Evolutionary conservation across 169 alveolate genomes (phyloP), one percentile per base, ranked within the genome.

Genomic region (Eimeria falciformis): DNA sequence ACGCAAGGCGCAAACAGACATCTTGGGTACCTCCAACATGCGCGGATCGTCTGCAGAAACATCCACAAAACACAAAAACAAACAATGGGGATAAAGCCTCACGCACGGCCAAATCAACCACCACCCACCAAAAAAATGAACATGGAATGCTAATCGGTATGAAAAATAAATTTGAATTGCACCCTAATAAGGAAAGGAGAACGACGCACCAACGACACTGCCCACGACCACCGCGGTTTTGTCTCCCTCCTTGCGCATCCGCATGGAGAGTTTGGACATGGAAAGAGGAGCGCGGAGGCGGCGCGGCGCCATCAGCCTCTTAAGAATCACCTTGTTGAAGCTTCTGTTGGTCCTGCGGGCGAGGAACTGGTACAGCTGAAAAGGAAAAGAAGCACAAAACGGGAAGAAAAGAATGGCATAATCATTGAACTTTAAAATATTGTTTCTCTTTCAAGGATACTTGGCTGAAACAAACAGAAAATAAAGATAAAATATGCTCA

Each of bases 151-250:
- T 58, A 11, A 7, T 21, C 17, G 23, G 3, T 21, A 29, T n/a
- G n/a, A 58, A 23, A 11, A 58, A 5, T 5, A 65, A 6, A 65
- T 5, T 21, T 65, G 29, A 27, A 3, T 65, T 3, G 21, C 7
- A n/a, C 2, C 4, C 9, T 23, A 65, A 65, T 65, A 65, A 65
- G 25, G 0, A 9, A 58, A 25, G n/a, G 6, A n/a, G 9, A 5
- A 21, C 47, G 27, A 46, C 95, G 27, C 87, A 97, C 99, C 98
- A 46, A 99, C 98, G 94, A 99, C 97, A 50, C 99, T 98, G 77
- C 99, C 99, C 73, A 98, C 99, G 68, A 98, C 98, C 33, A 98
- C 99, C 9, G 99, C 99, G 82, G 98, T 96, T 94, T 96, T 95
- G 83, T 96, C 98, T 71, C 95, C 98, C 94, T 96, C 95, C 84